These are phyloP conservation scores for Verticillium dahliae DNA, from an alignment of 2,329 filamentous ascomycete species.

Conservation along the genomic window DNA sequence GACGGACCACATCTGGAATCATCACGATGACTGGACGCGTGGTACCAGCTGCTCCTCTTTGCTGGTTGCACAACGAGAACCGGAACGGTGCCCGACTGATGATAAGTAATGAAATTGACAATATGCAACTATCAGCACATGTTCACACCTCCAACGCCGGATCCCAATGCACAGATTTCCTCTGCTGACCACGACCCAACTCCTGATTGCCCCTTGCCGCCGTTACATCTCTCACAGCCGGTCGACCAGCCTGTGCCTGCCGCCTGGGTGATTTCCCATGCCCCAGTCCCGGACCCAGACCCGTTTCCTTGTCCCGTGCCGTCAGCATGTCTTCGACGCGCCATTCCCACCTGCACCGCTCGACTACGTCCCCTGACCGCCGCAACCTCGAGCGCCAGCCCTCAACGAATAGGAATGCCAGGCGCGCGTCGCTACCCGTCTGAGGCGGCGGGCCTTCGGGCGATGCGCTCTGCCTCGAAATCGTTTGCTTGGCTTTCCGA, in stretches of 20 bases:
- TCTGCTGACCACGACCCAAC: not conserved
- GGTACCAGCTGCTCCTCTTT: no score
- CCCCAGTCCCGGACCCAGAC: not conserved
- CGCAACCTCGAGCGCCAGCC: slow-evolving; percentile 28
- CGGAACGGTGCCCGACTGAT: no score
- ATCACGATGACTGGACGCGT: no score
- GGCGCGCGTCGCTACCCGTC: slow-evolving; percentile 11
- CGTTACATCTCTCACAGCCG: not conserved
- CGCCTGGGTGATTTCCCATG: not conserved
- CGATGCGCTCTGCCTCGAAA: slow-evolving; percentile 7
- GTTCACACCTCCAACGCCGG: slow-evolving; percentile 1
- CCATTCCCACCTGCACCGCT: slow-evolving; percentile 25
- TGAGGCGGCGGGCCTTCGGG: slow-evolving; percentile 1
- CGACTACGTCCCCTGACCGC: slow-evolving; percentile 23
- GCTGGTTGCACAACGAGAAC: no score
- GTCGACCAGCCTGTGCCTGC: not conserved
- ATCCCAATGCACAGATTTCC: slow-evolving; percentile 1
- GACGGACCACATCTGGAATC: no score
- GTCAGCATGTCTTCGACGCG: slow-evolving; percentile 12
- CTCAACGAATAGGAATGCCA: slow-evolving; percentile 29
- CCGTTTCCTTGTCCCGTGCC: not conserved
- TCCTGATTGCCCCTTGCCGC: not conserved
- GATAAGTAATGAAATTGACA: not conserved
- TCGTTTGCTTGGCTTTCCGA: not conserved
- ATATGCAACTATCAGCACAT: not conserved